Evolutionary conservation across 2,329 filamentous ascomycete genomes (phyloP).

Genomic region (Trichoderma lentiforme): DNA sequence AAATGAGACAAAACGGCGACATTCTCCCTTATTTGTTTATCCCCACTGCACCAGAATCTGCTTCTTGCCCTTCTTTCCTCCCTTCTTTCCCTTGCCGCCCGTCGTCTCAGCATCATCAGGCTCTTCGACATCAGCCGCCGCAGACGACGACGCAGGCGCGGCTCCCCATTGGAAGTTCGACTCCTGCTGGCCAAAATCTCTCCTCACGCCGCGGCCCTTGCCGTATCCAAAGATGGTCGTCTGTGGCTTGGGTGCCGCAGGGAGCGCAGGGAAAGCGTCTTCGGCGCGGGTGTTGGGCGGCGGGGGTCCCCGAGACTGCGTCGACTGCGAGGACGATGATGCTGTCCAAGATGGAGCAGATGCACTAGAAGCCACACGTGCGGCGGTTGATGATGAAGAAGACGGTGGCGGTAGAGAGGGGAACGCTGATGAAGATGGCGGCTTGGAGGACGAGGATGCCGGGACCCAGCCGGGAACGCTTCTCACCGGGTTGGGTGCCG

Average conservation of each 20-base stretch:
- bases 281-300: conserved; percentile 32
- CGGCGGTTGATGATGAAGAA: conserved; percentile 22
- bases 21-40: conserved; percentile 26
- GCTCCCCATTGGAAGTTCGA: conserved; percentile 52
- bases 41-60: conserved; percentile 61
- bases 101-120: conserved; percentile 30
- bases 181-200: conserved; percentile 48
- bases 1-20: not conserved
- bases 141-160: conserved; percentile 20
- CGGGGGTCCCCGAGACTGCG: conserved; percentile 25
- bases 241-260: conserved; percentile 67
- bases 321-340: conserved; percentile 38
- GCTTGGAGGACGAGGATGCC: conserved; percentile 17
- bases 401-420: conserved; percentile 40
- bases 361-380: conserved; percentile 17
- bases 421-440: conserved; percentile 38
- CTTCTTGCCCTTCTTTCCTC: conserved; percentile 59
- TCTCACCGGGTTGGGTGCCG: conserved; percentile 24
- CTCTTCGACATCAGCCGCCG: conserved; percentile 26
- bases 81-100: conserved; percentile 50
- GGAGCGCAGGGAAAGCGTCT: conserved; percentile 80
- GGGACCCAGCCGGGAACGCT: conserved; percentile 26
- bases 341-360: conserved; percentile 33
- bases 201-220: conserved; percentile 48
- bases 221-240: conserved; percentile 63